Conservation (phyloP, 2,329 filamentous ascomycete genomes). For the Zarea fungicola region DNA sequence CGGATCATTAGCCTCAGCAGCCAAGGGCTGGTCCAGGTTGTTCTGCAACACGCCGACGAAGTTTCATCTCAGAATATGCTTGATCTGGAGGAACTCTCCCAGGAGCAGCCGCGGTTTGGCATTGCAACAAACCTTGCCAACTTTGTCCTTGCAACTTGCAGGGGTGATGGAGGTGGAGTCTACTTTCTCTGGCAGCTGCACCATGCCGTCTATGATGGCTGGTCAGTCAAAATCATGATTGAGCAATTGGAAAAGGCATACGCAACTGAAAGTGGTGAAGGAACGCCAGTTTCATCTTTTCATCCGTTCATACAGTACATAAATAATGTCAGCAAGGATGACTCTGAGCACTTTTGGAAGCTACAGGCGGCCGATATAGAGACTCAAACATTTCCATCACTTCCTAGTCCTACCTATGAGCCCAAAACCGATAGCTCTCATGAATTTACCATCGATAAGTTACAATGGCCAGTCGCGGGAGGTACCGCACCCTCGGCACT, state of each 20-base stretch:
- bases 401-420: neutral
- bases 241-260: slow-evolving; percentile 15
- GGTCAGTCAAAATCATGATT: slow-evolving; percentile 37
- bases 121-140: slow-evolving; percentile 12
- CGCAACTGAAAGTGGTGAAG: slow-evolving; percentile 13
- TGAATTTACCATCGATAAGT: neutral
- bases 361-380: neutral
- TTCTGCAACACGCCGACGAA: neutral
- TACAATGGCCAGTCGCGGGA: neutral
- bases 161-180: neutral
- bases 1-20: slow-evolving; percentile 1
- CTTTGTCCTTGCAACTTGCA: slow-evolving; percentile 2
- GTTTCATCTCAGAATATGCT: neutral
- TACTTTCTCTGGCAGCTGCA: slow-evolving; percentile 18
- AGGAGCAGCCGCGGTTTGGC: slow-evolving; percentile 4
- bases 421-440: slow-evolving; percentile 12
- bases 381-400: neutral
- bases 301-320: slow-evolving; percentile 37
- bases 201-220: slow-evolving; percentile 48
- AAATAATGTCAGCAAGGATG: neutral
- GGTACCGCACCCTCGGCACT: slow-evolving; percentile 19
- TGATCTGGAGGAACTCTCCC: neutral
- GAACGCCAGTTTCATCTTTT: slow-evolving; percentile 25
- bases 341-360: neutral
- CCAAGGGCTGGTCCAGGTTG: neutral